phyloP scores from a whole-genome alignment of 208 protist genomes.

The Herpetomonas samuelpessoai region DNA sequence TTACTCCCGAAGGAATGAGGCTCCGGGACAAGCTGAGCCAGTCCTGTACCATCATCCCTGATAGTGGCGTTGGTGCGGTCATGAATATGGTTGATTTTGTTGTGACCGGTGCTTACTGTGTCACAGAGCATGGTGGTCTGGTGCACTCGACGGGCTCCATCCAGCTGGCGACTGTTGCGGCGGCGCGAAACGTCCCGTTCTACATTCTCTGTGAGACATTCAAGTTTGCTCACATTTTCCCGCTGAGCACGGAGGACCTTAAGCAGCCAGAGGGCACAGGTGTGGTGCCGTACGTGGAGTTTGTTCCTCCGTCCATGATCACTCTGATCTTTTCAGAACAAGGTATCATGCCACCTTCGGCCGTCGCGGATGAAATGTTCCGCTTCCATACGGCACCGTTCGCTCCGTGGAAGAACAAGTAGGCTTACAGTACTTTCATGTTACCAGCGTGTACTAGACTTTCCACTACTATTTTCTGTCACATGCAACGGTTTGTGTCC shows the following conservation, averaged over 20 bases:
- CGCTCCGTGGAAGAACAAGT: slow-evolving; percentile 56
- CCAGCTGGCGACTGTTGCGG: slow-evolving; percentile 96
- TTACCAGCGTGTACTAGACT: background rate
- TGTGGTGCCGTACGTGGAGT: slow-evolving; percentile 80
- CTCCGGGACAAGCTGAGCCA: slow-evolving; percentile 51
- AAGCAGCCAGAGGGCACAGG: slow-evolving; percentile 55
- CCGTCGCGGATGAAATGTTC: slow-evolving; percentile 99
- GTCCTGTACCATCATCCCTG: slow-evolving; percentile 86
- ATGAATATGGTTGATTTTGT: slow-evolving; percentile 96
- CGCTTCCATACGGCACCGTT: slow-evolving; percentile 73
- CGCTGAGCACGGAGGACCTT: slow-evolving; percentile 94
- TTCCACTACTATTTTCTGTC: background rate
- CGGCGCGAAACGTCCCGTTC: slow-evolving; percentile 95
- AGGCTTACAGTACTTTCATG: background rate
- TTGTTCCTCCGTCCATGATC: slow-evolving; percentile 86
- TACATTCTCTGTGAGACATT: slow-evolving; percentile 99
- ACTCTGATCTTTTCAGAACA: slow-evolving; percentile 98
- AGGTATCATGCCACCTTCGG: slow-evolving; percentile 98
- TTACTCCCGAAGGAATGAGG: slow-evolving; percentile 57
- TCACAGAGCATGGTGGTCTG: slow-evolving; percentile 99
- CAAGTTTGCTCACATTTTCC: slow-evolving; percentile 98
- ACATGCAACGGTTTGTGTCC: too few species aligned
- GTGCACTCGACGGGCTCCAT: slow-evolving; percentile 98
- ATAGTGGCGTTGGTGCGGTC: slow-evolving; percentile 83
- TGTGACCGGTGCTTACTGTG: slow-evolving; percentile 96